These are phyloP conservation scores for Kalaharituber pfeilii DNA, from an alignment of 2,329 filamentous ascomycete species.

Conservation along the genomic window DNA sequence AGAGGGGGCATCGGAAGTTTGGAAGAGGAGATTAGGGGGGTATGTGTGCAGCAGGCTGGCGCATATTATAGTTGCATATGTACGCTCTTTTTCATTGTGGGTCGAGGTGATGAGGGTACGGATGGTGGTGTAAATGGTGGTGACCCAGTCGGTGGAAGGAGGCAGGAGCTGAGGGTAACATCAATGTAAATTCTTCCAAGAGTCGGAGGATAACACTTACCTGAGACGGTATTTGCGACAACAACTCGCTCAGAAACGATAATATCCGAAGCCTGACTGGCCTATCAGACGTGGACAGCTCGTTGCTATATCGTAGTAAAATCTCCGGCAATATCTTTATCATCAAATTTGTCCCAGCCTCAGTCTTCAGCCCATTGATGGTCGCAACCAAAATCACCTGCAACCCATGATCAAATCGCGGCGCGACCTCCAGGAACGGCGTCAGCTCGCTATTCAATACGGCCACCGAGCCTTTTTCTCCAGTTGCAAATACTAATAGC, in stretches of 20 bases:
- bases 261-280: constrained; percentile 3
- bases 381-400: constrained; percentile 41
- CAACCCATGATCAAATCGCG: constrained; percentile 37
- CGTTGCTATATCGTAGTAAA: constrained; percentile 4
- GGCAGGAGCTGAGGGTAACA: constrained; percentile 32
- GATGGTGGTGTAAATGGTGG: constrained; percentile 33
- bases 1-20: constrained; percentile 24
- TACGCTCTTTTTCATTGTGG: constrained; percentile 38
- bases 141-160: constrained; percentile 38
- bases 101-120: constrained; percentile 38
- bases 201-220: neutral
- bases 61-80: constrained; percentile 42
- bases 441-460: constrained; percentile 35
- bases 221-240: constrained; percentile 7
- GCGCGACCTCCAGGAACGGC: constrained; percentile 40
- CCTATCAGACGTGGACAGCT: constrained; percentile 2
- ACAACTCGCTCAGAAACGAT: constrained; percentile 10
- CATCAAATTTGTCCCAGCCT: constrained; percentile 20
- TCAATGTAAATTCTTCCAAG: constrained; percentile 5
- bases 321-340: constrained; percentile 9
- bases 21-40: constrained; percentile 39
- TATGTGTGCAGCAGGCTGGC: constrained; percentile 42
- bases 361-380: constrained; percentile 32
- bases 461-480: constrained; percentile 33
- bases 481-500: constrained; percentile 39